Evolutionary conservation across 495 filamentous ascomycete genomes (phyloP).

Genomic region (Annulohypoxylon stygium): DNA sequence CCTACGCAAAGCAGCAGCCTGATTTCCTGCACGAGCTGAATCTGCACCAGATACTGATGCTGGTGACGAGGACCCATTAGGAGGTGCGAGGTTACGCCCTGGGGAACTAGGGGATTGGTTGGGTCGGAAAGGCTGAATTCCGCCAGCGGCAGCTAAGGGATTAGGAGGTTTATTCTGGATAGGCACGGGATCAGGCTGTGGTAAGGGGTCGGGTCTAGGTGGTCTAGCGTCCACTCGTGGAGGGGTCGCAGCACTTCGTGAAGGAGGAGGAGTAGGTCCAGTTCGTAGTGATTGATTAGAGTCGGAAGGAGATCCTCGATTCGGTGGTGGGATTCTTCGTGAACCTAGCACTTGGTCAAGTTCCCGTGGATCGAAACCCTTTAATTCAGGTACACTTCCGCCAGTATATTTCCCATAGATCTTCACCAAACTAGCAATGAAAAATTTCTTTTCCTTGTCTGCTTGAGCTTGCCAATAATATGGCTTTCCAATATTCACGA

Average conservation of each 20-base stretch:
- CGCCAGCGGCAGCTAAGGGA: slow-evolving; percentile 23
- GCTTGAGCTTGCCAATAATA: slow-evolving; percentile 97
- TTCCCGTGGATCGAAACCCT: slow-evolving; percentile 85
- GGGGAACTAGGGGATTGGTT: slow-evolving; percentile 45
- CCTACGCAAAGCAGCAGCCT: slow-evolving; percentile 58
- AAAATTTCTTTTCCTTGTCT: slow-evolving; percentile 96
- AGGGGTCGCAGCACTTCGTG: slow-evolving; percentile 56
- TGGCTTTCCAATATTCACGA: slow-evolving; percentile 89
- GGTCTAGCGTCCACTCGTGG: slow-evolving; percentile 47
- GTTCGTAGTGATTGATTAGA: slow-evolving; percentile 43
- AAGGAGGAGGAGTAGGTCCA: slow-evolving; percentile 48
- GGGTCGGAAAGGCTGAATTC: slow-evolving; percentile 39
- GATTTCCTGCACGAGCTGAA: slow-evolving; percentile 58
- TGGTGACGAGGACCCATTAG: slow-evolving; percentile 59
- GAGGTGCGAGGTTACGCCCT: slow-evolving; percentile 51
- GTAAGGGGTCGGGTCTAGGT: slow-evolving; percentile 34
- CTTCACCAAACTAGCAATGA: slow-evolving; percentile 93
- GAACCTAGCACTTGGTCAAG: slow-evolving; percentile 75
- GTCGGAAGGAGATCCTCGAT: slow-evolving; percentile 53
- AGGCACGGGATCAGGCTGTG: slow-evolving; percentile 41
- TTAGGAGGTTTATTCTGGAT: slow-evolving; percentile 29
- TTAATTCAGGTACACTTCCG: slow-evolving; percentile 80
- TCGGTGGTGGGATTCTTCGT: slow-evolving; percentile 50
- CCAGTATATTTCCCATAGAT: slow-evolving; percentile 97
- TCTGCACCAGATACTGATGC: slow-evolving; percentile 56